These are phyloP conservation scores for Karstenula rhodostoma DNA, from an alignment of 2,329 filamentous ascomycete genomes.

Conservation along the genomic window DNA sequence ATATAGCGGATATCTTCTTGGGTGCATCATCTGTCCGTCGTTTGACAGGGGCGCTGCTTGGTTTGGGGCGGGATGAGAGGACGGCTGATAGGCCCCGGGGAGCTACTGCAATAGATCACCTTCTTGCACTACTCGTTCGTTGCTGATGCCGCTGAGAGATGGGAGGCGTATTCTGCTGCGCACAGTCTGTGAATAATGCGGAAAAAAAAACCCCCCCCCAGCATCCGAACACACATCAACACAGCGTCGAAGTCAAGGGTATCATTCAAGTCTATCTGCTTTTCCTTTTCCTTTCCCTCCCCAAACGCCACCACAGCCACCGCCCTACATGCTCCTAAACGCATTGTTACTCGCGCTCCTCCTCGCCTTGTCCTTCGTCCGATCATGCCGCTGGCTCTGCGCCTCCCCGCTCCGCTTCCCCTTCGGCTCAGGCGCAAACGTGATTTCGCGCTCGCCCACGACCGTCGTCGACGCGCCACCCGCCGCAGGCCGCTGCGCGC, in stretches of 20 bases:
- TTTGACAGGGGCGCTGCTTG: not conserved
- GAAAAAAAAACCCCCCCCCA: not conserved
- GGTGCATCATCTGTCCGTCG: not conserved
- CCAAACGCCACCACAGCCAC: not conserved
- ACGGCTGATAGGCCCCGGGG: not conserved
- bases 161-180: not conserved
- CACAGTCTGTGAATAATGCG: too few relatives aligned
- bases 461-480: constrained; percentile 40
- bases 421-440: constrained; percentile 72
- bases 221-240: not conserved
- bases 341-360: constrained; percentile 80
- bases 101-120: not conserved
- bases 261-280: not conserved
- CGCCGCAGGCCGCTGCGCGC: constrained; percentile 32
- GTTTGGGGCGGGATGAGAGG: not conserved
- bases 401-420: constrained; percentile 44
- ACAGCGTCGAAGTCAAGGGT: not conserved
- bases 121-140: not conserved
- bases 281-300: not conserved
- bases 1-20: not conserved
- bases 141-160: not conserved
- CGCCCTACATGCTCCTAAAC: constrained; percentile 68
- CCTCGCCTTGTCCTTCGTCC: constrained; percentile 62
- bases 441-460: constrained; percentile 69
- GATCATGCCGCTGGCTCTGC: constrained; percentile 36